These are phyloP conservation scores for Pseudogymnoascus sp. DNA, from an alignment of 2,329 filamentous ascomycete genomes.

Conservation along the genomic window DNA sequence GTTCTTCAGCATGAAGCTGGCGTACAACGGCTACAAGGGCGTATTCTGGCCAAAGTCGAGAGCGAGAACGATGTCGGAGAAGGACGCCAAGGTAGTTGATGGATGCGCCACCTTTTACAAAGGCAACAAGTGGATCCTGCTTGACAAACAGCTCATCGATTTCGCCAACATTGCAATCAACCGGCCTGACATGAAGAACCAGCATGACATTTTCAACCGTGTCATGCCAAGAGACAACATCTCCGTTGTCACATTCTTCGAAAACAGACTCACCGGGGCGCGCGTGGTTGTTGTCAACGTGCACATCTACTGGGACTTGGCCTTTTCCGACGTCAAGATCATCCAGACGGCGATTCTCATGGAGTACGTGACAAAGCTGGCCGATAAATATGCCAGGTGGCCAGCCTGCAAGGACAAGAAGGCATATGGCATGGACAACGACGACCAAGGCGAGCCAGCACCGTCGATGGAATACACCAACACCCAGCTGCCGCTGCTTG, in stretches of 20 bases:
- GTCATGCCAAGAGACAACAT: slow-evolving; percentile 99
- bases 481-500: slow-evolving; percentile 80
- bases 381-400: slow-evolving; percentile 76
- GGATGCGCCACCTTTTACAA: slow-evolving; percentile 98
- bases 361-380: slow-evolving; percentile 81
- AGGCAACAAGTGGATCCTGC: slow-evolving; percentile 82
- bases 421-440: slow-evolving; percentile 33
- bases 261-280: slow-evolving; percentile 84
- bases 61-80: slow-evolving; percentile 85
- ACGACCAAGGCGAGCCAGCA: slow-evolving; percentile 58
- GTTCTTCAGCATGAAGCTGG: slow-evolving; percentile 81
- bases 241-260: slow-evolving; percentile 83
- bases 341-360: slow-evolving; percentile 94
- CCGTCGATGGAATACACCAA: slow-evolving; percentile 84
- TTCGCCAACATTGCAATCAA: slow-evolving; percentile 90
- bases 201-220: slow-evolving; percentile 95
- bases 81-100: slow-evolving; percentile 83
- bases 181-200: slow-evolving; percentile 91
- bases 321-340: slow-evolving; percentile 86
- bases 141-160: slow-evolving; percentile 92
- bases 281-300: slow-evolving; percentile 89
- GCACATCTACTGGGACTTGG: slow-evolving; percentile 92
- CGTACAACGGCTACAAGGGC: slow-evolving; percentile 84
- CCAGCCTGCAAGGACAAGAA: slow-evolving; percentile 69
- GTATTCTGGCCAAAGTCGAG: slow-evolving; percentile 88